A percentile compares a stretch with the other conserved stretches of the same genome.
These are phyloP conservation scores for Lineolata rhizophorae DNA, from an alignment of 495 filamentous ascomycete genomes.

Conservation along the genomic window DNA sequence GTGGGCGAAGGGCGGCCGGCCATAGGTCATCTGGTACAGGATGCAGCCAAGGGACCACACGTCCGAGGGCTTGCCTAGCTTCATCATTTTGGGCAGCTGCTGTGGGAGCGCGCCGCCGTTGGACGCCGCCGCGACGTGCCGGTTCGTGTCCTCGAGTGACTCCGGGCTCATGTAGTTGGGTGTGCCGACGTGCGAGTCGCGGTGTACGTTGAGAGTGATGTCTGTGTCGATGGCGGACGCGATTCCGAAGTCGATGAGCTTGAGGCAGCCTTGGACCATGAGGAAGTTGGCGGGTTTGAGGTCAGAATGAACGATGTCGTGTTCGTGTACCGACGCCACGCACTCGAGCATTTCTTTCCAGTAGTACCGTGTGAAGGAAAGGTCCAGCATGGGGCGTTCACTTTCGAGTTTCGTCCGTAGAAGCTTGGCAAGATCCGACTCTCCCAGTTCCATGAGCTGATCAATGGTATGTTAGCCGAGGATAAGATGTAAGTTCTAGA, in stretches of 20 bases:
- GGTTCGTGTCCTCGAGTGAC: conserved; percentile 72
- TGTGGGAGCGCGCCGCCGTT: neutral
- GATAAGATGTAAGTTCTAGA: conserved; percentile 1
- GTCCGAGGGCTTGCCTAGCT: conserved; percentile 85
- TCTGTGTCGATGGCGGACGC: conserved; percentile 84
- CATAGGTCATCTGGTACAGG: conserved; percentile 93
- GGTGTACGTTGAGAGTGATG: conserved; percentile 90
- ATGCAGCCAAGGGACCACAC: conserved; percentile 95
- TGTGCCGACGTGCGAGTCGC: conserved; percentile 84
- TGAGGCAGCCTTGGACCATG: conserved; percentile 24
- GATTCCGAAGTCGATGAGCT: conserved; percentile 56
- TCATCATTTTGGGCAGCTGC: conserved; percentile 43
- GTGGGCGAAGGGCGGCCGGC: conserved; percentile 76
- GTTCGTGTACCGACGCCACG: conserved; percentile 63
- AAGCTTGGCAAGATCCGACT: conserved; percentile 81
- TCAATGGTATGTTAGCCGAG: neutral
- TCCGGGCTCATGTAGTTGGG: conserved; percentile 99
- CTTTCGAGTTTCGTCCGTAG: conserved; percentile 49
- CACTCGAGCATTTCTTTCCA: conserved; percentile 99
- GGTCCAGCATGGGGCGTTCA: conserved; percentile 40
- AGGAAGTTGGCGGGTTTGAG: conserved; percentile 68
- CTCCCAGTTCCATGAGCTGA: conserved; percentile 90
- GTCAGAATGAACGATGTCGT: conserved; percentile 88
- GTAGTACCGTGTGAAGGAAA: conserved; percentile 82
- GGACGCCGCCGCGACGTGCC: conserved; percentile 17